phyloP scores from a whole-genome alignment of 352 stramenopile species.

The Phytophthora aleatoria region DNA sequence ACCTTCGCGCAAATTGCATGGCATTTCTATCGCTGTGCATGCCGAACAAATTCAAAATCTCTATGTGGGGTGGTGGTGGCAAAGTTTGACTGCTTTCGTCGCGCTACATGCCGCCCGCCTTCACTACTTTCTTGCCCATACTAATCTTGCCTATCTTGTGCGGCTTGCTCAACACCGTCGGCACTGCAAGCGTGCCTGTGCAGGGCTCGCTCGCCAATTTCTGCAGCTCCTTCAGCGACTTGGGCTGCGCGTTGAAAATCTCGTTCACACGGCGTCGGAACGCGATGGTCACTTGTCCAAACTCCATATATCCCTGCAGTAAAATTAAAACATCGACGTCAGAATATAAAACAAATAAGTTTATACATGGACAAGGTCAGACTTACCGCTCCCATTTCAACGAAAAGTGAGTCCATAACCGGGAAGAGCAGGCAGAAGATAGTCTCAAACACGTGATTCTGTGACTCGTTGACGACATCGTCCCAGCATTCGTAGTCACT shows the following conservation, averaged over 20 bases:
- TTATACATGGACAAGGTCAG: neutral
- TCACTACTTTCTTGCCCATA: constrained; percentile 41
- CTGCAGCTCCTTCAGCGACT: constrained; percentile 63
- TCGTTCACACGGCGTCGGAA: constrained; percentile 69
- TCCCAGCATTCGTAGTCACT: constrained; percentile 72
- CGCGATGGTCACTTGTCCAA: constrained; percentile 76
- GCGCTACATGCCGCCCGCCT: constrained; percentile 32
- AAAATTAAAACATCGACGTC: constrained; percentile 11
- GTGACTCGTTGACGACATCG: constrained; percentile 65
- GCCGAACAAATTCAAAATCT: constrained; percentile 41
- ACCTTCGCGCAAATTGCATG: constrained; percentile 33
- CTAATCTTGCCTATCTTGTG: constrained; percentile 46
- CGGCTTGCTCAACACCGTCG: constrained; percentile 39
- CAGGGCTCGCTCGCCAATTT: constrained; percentile 71
- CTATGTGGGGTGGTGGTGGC: constrained; percentile 23
- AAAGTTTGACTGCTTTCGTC: constrained; percentile 33
- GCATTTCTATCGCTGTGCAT: constrained; percentile 39
- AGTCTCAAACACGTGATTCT: constrained; percentile 87
- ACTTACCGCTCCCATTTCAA: constrained; percentile 87
- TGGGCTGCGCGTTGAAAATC: constrained; percentile 76
- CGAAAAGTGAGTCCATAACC: constrained; percentile 81
- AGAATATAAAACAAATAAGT: constrained; percentile 1
- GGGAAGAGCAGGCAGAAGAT: constrained; percentile 87
- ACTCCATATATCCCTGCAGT: constrained; percentile 88
- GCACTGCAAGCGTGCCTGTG: constrained; percentile 56